phyloP scores from a whole-genome alignment of 2,329 filamentous ascomycete species.

The Pestalotiopsis sp. region DNA sequence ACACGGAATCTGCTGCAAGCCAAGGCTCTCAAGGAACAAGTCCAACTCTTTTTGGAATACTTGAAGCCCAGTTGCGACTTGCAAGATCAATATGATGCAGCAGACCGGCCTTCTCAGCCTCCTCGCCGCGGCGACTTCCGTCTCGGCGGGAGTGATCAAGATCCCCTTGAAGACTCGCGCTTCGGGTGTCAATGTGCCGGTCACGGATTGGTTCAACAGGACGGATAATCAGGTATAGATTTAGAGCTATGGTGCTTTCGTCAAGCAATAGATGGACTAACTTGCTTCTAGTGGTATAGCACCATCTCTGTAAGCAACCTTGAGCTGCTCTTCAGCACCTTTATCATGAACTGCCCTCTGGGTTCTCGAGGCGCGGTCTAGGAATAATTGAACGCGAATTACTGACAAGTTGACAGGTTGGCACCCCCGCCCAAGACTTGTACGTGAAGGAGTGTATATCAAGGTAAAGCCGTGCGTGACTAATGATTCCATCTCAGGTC shows the following conservation, averaged over 20 bases:
- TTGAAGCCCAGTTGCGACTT: neutral
- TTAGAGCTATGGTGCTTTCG: neutral
- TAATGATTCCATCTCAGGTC: slow-evolving; percentile 21
- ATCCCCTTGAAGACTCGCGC: slow-evolving; percentile 7
- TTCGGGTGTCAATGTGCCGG: neutral
- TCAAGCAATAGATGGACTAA: neutral
- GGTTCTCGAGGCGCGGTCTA: neutral
- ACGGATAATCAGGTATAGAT: slow-evolving; percentile 20
- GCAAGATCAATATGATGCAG: neutral
- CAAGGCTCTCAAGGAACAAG: neutral
- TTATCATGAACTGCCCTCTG: neutral
- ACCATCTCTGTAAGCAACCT: slow-evolving; percentile 8
- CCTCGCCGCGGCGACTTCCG: neutral
- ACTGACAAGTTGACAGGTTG: slow-evolving; percentile 5
- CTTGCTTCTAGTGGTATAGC: slow-evolving; percentile 7
- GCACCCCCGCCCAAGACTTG: slow-evolving; percentile 28
- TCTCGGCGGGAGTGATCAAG: slow-evolving; percentile 11
- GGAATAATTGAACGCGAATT: neutral
- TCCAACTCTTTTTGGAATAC: neutral
- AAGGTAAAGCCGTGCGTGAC: neutral
- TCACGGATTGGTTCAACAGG: slow-evolving; percentile 17
- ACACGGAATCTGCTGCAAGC: neutral
- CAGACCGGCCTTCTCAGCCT: neutral
- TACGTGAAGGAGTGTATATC: slow-evolving; percentile 19
- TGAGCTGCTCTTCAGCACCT: neutral